Conservation (phyloP, 352 stramenopile genomes). For the Thraustotheca clavata region DNA sequence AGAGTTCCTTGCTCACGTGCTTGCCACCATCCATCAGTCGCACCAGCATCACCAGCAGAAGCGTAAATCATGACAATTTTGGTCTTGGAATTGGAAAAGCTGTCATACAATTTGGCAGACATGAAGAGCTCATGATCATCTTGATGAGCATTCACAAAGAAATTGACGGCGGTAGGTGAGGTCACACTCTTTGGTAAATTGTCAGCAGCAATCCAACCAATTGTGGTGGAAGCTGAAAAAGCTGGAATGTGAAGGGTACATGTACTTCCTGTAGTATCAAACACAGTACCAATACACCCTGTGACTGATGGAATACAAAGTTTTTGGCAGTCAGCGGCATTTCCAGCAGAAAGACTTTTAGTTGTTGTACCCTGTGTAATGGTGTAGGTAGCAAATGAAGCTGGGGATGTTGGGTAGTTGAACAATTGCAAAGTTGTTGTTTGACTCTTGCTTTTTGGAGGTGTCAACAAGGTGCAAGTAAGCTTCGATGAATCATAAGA, state of each 20-base stretch:
- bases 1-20: background rate
- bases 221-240: background rate
- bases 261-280: background rate
- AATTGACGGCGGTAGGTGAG: background rate
- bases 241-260: background rate
- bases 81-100: background rate
- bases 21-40: slow-evolving; percentile 7
- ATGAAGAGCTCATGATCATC: slow-evolving; percentile 15
- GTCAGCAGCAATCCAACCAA: slow-evolving; percentile 6
- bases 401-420: no score
- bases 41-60: background rate
- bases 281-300: background rate
- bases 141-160: slow-evolving; percentile 7
- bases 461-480: no score
- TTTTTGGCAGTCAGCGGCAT: background rate
- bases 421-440: no score
- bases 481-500: no score
- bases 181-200: background rate
- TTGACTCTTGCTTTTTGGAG: no score
- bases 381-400: no score
- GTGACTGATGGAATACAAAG: background rate
- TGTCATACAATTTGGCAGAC: slow-evolving; percentile 1
- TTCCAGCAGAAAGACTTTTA: background rate
- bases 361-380: no score
- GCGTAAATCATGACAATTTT: slow-evolving; percentile 13